Conservation (phyloP, 805 yeast genomes). For the Candida peoriensis region DNA sequence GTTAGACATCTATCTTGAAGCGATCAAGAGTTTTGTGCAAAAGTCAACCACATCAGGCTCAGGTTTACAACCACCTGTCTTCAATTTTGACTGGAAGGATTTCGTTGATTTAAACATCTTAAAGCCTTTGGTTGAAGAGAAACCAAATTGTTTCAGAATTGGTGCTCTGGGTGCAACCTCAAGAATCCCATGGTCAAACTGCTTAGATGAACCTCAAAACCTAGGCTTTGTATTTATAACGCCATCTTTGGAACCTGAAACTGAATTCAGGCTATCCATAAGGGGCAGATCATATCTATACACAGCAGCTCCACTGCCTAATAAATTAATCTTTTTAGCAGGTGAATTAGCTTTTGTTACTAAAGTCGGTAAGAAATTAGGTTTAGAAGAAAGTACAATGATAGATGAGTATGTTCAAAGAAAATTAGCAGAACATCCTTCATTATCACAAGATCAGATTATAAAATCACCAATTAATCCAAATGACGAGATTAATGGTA, state of each 20-base stretch:
- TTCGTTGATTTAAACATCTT: slow-evolving; percentile 45
- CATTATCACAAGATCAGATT: slow-evolving; percentile 25
- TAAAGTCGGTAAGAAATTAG: slow-evolving; percentile 27
- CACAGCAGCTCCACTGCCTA: slow-evolving; percentile 41
- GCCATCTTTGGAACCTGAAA: slow-evolving; percentile 28
- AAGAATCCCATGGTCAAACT: slow-evolving; percentile 37
- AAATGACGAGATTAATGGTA: slow-evolving; percentile 20
- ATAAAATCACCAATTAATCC: slow-evolving; percentile 28
- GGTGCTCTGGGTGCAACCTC: slow-evolving; percentile 38
- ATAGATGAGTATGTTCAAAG: slow-evolving; percentile 29
- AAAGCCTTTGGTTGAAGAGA: slow-evolving; percentile 32
- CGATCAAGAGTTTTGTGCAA: slow-evolving; percentile 26
- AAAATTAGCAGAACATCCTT: slow-evolving; percentile 18
- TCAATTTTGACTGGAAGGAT: slow-evolving; percentile 50
- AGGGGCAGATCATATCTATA: slow-evolving; percentile 39
- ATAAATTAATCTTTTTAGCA: slow-evolving; percentile 35
- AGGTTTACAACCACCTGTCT: slow-evolving; percentile 26
- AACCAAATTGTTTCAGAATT: slow-evolving; percentile 39
- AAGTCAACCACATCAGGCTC: slow-evolving; percentile 21
- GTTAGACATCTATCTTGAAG: slow-evolving; percentile 28
- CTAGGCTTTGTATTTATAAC: slow-evolving; percentile 25
- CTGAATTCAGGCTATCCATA: slow-evolving; percentile 31
- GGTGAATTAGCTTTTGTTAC: slow-evolving; percentile 37
- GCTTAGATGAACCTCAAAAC: slow-evolving; percentile 31
- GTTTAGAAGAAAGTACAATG: slow-evolving; percentile 29